Base-by-base conservation (phyloP, 768 basidiomycete genomes). In the Pleurotus salmoneostramineus region DNA sequence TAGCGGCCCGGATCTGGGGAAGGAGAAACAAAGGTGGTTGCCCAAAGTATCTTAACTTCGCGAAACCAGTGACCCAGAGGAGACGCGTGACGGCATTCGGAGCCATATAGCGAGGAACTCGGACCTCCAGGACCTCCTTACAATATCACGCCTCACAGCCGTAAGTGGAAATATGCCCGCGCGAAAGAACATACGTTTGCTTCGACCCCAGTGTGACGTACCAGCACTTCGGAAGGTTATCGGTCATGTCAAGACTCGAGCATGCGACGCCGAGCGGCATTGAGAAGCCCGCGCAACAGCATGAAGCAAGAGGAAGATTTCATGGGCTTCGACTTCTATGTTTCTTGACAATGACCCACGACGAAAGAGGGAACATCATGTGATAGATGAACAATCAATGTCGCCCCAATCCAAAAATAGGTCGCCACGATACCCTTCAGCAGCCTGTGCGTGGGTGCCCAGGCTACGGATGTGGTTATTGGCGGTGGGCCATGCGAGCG, bases 81-180 rank as follows among this genome's bases (percentile, higher is more conserved):
- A 49, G 21, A 55, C 40, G 52, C 52, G 36, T 55, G 52, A 55
- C 52, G 52, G 52, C 52, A 55, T 55, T 51, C 50, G 50, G 50
- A 51, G 33, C 34, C 50, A 35, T 35, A 17, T 6, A 11, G 52
- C 52, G 52, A 55, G 40, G 35, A 33, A 43, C 40, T 55, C 52
- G 52, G 52, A 21, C 36, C 27, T 40, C 37, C 37, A 42, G 37
- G 5, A 17, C 14, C 36, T 42, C 34, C 40, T 31, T 27, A 42
- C 36, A 17, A 40, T 15, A 15, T 31, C 43, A 42, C 35, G 52
- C 52, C 52, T 40, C 52, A 55, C 42, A 42, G 17, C 35, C 52
- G 52, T n/a, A 40, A 55, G 33, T 49, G 48, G 48, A 55, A 12
- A 15, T 27, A 27, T 27, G 21, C 21, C 21, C 21, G 21, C 21